Percentiles rank a stretch among this genome's conserved stretches.
Evolutionary conservation across 805 yeast genomes (phyloP).

Genomic region (Clavispora vitiphila): DNA sequence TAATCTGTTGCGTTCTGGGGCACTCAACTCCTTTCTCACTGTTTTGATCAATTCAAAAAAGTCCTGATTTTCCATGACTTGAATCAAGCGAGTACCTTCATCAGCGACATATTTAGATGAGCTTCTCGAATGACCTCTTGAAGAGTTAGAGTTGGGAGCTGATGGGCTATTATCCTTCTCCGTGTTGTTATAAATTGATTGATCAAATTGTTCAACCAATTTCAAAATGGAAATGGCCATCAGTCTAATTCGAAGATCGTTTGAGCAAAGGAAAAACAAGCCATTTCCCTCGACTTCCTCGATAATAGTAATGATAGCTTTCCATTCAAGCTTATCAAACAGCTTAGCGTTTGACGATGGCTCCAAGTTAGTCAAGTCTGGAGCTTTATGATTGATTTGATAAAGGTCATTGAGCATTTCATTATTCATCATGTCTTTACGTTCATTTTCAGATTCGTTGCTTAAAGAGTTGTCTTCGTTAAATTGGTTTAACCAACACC

Average conservation of each 20-base stretch:
- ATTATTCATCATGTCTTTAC: conserved; percentile 32
- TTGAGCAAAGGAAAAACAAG: conserved; percentile 82
- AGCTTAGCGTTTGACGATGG: conserved; percentile 19
- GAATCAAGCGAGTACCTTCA: conserved; percentile 69
- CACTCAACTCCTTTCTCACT: conserved; percentile 49
- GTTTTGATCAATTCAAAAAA: conserved; percentile 57
- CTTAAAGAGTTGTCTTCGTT: conserved; percentile 28
- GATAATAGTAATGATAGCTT: conserved; percentile 73
- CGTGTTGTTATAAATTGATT: conserved; percentile 58
- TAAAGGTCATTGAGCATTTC: conserved; percentile 39
- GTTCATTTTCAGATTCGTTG: conserved; percentile 25
- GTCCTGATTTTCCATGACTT: conserved; percentile 68
- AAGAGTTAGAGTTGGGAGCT: conserved; percentile 17
- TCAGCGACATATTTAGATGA: conserved; percentile 75
- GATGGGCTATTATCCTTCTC: conserved; percentile 17
- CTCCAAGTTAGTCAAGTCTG: conserved; percentile 23
- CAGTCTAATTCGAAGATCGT: conserved; percentile 69
- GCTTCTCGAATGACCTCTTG: conserved; percentile 44
- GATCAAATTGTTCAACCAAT: conserved; percentile 83
- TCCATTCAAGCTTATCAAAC: conserved; percentile 67
- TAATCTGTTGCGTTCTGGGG: conserved; percentile 74
- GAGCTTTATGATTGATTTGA: conserved; percentile 41
- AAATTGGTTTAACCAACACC: conserved; percentile 75
- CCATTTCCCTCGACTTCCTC: conserved; percentile 98
- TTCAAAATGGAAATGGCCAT: conserved; percentile 71